Base-by-base conservation (phyloP, 2,329 filamentous ascomycete genomes). In the Pezicula carpinea region DNA sequence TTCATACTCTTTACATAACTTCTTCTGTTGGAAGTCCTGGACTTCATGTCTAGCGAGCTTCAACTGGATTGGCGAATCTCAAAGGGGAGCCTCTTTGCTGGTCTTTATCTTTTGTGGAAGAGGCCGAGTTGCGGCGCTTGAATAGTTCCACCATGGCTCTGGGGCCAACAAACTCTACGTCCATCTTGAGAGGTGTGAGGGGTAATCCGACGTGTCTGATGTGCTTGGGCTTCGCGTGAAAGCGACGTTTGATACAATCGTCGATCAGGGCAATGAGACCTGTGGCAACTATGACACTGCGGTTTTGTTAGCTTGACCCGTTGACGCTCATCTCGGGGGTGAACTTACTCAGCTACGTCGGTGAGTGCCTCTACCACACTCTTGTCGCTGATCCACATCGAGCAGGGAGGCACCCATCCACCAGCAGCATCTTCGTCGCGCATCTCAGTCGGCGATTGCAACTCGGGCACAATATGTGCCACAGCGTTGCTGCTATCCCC, bases 401-500 rank as follows among this genome's bases (percentile, higher is more conserved):
- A 88, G 64, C 87, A 95, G 5, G 89, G 90, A 46, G 89, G 87
- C 19, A 97, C 77, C 90, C 92, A 97, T 47, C 88, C 89, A 43
- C 91, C 91, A 54, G 87, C 88, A 41, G 73, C 74, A 56, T 83
- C 77, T 61, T 97, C 91, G 53, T 83, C 83, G 8, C 74, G 70
- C 8, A 82, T 73, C 66, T 96, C 85, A 60, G 76, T 76, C 5
- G 81, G 80, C 6, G 85, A 86, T 58, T 91, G 73, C 23, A 81
- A 80, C 59, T 92, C 86, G 6, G 91, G 89, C 4, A 91, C 82
- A 58, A 97, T 90, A 62, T 95, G 88, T 6, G 92, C 92, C 41
- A 96, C 73, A 3, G 85, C 77, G 34, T 73, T 73, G 47, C 77
- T 75, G 41, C 70, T 64, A 43, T 82, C 82, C 56, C 80, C 77